phyloP scores from a whole-genome alignment of 345 rosid genomes.

The Acer saccharum region DNA sequence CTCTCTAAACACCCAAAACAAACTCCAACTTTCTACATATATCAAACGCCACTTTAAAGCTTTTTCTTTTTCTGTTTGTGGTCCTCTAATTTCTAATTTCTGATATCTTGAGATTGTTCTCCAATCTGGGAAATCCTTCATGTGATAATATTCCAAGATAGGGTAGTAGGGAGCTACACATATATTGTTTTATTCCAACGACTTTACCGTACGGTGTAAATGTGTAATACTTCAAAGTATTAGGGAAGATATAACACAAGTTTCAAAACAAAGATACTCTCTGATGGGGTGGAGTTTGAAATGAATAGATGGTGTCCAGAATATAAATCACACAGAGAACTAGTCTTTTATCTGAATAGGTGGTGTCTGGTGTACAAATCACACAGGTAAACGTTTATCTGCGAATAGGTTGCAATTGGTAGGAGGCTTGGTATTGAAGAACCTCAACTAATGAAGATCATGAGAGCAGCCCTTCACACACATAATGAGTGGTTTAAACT shows the following conservation, averaged over 20 bases:
- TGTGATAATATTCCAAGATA: too few species aligned
- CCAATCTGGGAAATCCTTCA: too few species aligned
- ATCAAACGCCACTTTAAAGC: neutral
- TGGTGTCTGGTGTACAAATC: too few species aligned
- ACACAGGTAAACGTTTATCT: too few species aligned
- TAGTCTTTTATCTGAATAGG: neutral
- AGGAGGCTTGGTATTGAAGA: conserved; percentile 81
- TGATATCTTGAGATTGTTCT: too few species aligned
- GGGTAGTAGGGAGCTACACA: too few species aligned
- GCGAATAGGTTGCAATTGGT: conserved; percentile 75
- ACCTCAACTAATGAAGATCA: conserved; percentile 85
- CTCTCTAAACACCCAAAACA: neutral
- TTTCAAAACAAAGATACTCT: neutral
- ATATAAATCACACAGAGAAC: neutral
- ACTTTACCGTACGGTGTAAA: too few species aligned
- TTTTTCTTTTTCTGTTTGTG: too few species aligned
- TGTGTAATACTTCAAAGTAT: too few species aligned
- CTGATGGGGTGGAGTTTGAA: neutral
- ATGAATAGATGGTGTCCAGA: neutral
- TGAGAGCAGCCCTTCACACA: conserved; percentile 84
- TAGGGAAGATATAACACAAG: too few species aligned
- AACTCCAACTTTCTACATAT: neutral
- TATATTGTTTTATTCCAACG: too few species aligned
- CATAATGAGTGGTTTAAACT: conserved; percentile 93
- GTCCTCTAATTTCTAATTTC: too few species aligned